Evolutionary conservation across 2,329 filamentous ascomycete genomes (phyloP), one percentile per base, ranked within the genome.

Genomic region (Colletotrichum salicis): DNA sequence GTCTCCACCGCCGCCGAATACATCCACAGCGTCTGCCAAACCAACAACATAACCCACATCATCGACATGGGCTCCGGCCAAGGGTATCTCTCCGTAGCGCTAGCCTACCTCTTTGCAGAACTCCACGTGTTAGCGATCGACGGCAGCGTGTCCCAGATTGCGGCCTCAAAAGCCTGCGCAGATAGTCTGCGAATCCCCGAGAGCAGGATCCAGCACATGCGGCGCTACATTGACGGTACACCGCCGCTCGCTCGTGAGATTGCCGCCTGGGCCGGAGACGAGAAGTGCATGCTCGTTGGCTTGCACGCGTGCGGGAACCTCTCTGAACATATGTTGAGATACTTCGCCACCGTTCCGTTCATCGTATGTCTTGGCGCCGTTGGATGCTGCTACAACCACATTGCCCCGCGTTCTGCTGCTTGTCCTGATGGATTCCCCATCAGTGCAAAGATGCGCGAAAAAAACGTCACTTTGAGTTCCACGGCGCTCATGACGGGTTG

Each of bases 391-490:
- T 81, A 81, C 54, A 80, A 81, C 66, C 79, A 81, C 65, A 78
- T 81, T 24, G 62, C 76, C 2, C 76, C 77, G 5, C 74, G 69
- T 8, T 80, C 85, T 1, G 77, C 80, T 5, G 68, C 79, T 48
- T 82, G 83, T 19, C 82, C 83, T 0, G 76, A 79, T 7, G 81
- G 81, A 22, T 79, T 80, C 19, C 75, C 78, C 19, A 81, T 88
- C 66, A 86, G 83, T 2, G 75, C 77, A 0, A 79, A 56, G 13
- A 56, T 81, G 35, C 73, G 76, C 27, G 37, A 37, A 5, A 74
- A 58, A 29, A 33, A 67, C 3, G 72, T 81, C n/a, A 59, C 37
- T 4, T 64, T 81, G 31, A 80, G 76, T 31, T 67, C 79, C 8
- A 80, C 79, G 13, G 79, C 79, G 6, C 66, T 81, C 13, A 81